Percentiles rank a stretch among this genome's conserved stretches.
Conservation (phyloP, 2,329 filamentous ascomycete species). For the Macrophomina tecta region DNA sequence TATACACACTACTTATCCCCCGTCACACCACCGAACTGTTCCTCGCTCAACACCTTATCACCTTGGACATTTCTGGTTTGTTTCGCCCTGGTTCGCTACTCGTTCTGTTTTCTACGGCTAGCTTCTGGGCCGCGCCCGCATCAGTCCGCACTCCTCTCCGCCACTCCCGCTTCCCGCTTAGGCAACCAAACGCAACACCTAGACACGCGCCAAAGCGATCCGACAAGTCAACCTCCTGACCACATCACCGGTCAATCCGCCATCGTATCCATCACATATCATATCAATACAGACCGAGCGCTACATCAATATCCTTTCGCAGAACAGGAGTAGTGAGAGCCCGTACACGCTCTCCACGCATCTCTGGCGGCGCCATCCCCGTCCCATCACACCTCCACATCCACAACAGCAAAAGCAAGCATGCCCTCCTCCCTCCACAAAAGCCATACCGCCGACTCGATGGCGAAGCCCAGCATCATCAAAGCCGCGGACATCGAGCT, state of each 20-base stretch:
- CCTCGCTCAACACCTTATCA: too few species aligned
- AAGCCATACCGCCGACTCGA: neutral
- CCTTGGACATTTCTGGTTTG: neutral
- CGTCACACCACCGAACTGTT: neutral
- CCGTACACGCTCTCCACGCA: too few species aligned
- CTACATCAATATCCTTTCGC: too few species aligned
- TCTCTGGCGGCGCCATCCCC: too few species aligned
- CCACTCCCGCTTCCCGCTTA: slow-evolving; percentile 20
- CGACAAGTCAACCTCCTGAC: neutral
- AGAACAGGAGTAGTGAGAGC: too few species aligned
- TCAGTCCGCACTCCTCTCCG: neutral
- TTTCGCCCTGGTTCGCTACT: neutral
- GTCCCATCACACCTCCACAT: too few species aligned
- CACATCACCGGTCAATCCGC: neutral
- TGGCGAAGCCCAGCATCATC: neutral
- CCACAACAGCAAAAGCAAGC: neutral
- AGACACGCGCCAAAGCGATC: neutral
- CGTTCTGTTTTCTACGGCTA: too few species aligned
- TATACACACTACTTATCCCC: neutral
- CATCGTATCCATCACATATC: neutral
- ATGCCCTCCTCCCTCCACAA: slow-evolving; percentile 14
- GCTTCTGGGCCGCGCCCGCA: too few species aligned
- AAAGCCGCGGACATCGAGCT: neutral
- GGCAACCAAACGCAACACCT: slow-evolving; percentile 15
- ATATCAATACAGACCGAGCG: neutral